A percentile compares a stretch with the other conserved stretches of the same genome.
Evolutionary conservation across 345 rosid species (phyloP).

Genomic region (Hirschfeldia incana): DNA sequence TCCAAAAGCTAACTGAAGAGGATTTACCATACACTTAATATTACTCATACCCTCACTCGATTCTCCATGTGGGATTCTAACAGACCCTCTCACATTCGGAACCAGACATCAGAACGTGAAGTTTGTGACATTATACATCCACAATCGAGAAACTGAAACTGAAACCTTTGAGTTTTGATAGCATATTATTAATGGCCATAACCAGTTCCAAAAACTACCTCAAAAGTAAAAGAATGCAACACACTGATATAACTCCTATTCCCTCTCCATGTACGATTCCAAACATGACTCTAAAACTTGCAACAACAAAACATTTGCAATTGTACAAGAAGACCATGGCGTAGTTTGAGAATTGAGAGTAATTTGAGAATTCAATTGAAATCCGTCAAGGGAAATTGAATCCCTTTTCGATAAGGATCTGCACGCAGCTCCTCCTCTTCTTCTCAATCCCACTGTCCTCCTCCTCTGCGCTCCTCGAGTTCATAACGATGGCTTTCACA

Average conservation of each 20-base stretch:
- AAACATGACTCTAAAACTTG: not conserved
- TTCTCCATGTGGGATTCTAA: not conserved
- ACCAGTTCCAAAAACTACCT: not conserved
- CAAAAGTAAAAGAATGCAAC: not conserved
- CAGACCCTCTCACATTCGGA: not conserved
- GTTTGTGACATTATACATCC: not conserved
- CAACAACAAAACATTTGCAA: too few relatives aligned
- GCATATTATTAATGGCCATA: too few relatives aligned
- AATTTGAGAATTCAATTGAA: not conserved
- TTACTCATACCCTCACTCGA: not conserved
- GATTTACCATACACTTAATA: not conserved
- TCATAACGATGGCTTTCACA: conserved; percentile 38
- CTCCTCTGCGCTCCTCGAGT: conserved; percentile 20
- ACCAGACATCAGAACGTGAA: not conserved
- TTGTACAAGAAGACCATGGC: not conserved
- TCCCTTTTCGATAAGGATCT: conserved; percentile 19
- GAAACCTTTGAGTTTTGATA: too few relatives aligned
- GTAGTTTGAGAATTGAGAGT: not conserved
- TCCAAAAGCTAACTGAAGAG: not conserved
- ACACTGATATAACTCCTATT: not conserved
- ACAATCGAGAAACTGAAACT: not conserved
- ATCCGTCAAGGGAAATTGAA: conserved; percentile 23
- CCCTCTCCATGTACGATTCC: not conserved
- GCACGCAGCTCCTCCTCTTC: conserved; percentile 15
- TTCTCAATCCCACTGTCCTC: conserved; percentile 17